Base-by-base conservation (phyloP, 176 grass and related monocot genomes). In the Bonia amplexicaulis region DNA sequence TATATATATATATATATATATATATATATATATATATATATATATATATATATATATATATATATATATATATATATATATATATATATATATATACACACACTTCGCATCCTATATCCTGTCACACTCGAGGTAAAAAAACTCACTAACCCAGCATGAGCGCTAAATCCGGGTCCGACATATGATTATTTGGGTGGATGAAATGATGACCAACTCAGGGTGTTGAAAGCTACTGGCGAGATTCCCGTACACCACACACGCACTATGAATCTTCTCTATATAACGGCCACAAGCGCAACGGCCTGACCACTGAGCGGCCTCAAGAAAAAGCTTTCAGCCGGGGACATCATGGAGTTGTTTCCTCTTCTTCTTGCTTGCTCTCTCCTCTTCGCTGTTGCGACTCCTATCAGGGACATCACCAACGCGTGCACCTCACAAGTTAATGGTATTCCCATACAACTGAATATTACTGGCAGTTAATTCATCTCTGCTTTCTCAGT, bases 371-470 rank as follows among this genome's bases (percentile, higher is more conserved):
- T 82, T 22, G 72, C 39, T 11, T 67, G 67, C 84, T 85, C 84
- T 79, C 82, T 93, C 68, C 68, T 91, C 35, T 79, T 89, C 83
- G 60, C 83, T 8, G 68, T 48, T 39, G 89, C 53, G 66, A 62
- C 80, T 73, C 67, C 89, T 19, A 45, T 65, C 61, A 84, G 71
- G 46, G 80, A 83, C 49, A 83, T 80, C 81, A 11, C 82, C 82
- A 63, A 80, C 80, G 47, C 70, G 17, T 91, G 89, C 84, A 41
- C 84, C 41, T 94, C 92, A 9, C 76, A 94, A 69, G 22, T 67
- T 71, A 70, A 41, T 12, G 92, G 92, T 94, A 89, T 22, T 69
- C n/a, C 44, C 46, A 33, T 69, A 1, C 22, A 14, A 61, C 58
- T 81, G 10, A 46, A 9, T 68, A 33, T 60, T 48, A 19, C 62